Base-by-base conservation (phyloP, 1,139 yeast species). In the Taphrina pruni region DNA sequence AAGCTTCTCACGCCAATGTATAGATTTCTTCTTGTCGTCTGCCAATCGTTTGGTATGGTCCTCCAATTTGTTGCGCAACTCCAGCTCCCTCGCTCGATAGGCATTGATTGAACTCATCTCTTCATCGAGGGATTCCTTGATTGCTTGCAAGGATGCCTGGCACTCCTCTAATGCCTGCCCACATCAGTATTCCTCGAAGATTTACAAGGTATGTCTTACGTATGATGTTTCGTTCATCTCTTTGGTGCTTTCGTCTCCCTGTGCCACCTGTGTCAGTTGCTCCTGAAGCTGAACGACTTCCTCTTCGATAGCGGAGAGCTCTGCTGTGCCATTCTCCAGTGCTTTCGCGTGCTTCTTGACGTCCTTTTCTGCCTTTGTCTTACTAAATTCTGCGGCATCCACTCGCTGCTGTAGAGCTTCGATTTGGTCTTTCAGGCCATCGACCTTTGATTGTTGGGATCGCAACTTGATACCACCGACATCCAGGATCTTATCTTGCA, bases 391-490 rank as follows among this genome's bases (percentile, higher is more conserved):
- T 70, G 87, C 90, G 58, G 84, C 85, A 3, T 88, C 83, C n/a
- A 87, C 81, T 73, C 86, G 87, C 55, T 86, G 86, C 46, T 80
- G 81, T 32, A 86, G 79, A 26, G 89, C 84, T 70, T 88, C 90
- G 57, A 90, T 84, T 74, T 86, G 85, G 74, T 89, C 91, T 62
- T 82, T 82, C 51, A 89, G 81, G 0, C 95, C 88, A 74, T 88
- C 94, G 12, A 94, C 97, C 75, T 87, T 89, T 0, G 95, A 85
- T 73, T 87, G 89, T 75, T 92, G 97, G 72, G 89, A 78, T 70
- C 93, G 87, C 73, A 94, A 82, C 72, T 88, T 88, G 12, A 90
- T 88, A 73, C 99, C 99, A 68, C 99, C 99, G 67, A 92, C 89
- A 71, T 89, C 88, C 90, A 93, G 86, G 48, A 95, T 90, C 75